Percentiles rank a stretch among this genome's conserved stretches.
Evolutionary conservation across 345 rosid species (phyloP).

Genomic region (Dipteronia sinensis): DNA sequence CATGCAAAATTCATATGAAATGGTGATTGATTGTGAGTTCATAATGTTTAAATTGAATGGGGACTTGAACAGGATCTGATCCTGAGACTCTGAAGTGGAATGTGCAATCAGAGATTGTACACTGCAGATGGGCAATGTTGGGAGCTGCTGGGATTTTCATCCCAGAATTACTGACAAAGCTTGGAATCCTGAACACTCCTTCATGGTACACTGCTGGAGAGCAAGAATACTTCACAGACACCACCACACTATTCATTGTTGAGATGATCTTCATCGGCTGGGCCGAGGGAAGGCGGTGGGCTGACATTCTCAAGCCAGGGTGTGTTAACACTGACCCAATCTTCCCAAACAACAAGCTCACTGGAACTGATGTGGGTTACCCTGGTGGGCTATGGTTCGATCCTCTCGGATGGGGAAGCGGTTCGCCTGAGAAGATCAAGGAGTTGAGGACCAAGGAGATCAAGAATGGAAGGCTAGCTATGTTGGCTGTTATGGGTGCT

Average conservation of each 20-base stretch:
- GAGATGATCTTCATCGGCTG: slow-evolving; percentile 89
- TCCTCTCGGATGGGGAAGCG: slow-evolving; percentile 93
- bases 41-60: no score
- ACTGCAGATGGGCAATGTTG: slow-evolving; percentile 99
- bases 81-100: slow-evolving; percentile 94
- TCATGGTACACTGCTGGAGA: slow-evolving; percentile 95
- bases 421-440: slow-evolving; percentile 80
- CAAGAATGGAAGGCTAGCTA: slow-evolving; percentile 92
- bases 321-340: slow-evolving; percentile 94
- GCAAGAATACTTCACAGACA: slow-evolving; percentile 85
- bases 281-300: slow-evolving; percentile 99
- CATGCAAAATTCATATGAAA: neutral
- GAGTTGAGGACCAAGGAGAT: slow-evolving; percentile 96
- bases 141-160: slow-evolving; percentile 97
- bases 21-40: neutral
- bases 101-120: slow-evolving; percentile 83
- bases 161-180: slow-evolving; percentile 87
- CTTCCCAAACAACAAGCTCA: slow-evolving; percentile 97
- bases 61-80: slow-evolving; percentile 63
- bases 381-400: slow-evolving; percentile 99
- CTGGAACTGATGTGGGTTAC: slow-evolving; percentile 95
- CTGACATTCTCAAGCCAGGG: slow-evolving; percentile 93
- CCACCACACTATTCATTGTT: slow-evolving; percentile 76
- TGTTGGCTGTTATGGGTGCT: slow-evolving; percentile 99
- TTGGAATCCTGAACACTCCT: slow-evolving; percentile 88